Evolutionary conservation across 164 flowering plant genomes (phyloP), one percentile per base, ranked within the genome.

Genomic region (Nymphaea thermarum): DNA sequence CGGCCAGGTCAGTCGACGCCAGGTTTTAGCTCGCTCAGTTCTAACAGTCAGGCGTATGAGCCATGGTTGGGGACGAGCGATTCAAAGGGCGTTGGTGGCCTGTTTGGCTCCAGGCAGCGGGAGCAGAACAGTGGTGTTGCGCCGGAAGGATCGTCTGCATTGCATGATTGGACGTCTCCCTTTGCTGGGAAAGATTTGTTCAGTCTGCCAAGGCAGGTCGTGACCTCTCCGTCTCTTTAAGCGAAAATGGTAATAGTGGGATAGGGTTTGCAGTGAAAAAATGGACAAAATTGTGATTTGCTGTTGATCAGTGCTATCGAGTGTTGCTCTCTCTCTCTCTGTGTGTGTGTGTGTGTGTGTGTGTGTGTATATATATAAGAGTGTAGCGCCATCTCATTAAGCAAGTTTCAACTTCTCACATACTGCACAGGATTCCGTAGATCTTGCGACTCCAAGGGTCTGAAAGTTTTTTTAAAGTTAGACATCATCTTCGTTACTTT

Each of bases 151-250:
- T 4, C 71, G 4, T 60, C 84, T 18, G 60, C 80, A n/a, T 62
- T 77, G 14, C 57, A 51, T 51, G 93, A 87, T 65, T 90, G 91
- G 96, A 85, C 91, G 2, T 82, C 86, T 44, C 90, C 89, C 3
- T 86, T 88, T 69, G 86, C 79, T 61, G 89, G 86, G 74, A 81
- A 80, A 64, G 93, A 85, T 67, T 70, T 88, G 2, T 88, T 88
- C 72, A 80, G 83, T 68, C 43, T 80, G 66, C 83, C 93, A 42
- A 86, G 89, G 78, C 86, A 78, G 79, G 84, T 82, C 76, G 88
- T 82, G 68, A 79, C 82, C 67, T 89, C 89, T 68, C 88, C 96
- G 11, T 76, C 91, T 43, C 87, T 76, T 47, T 86, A 82, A 77
- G 66, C 71, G 65, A 59, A 51, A 51, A 8, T 8, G 57, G 57